Percentiles rank a stretch among this genome's conserved stretches.
Conservation (phyloP, 371 early-diverging fungal genomes). For the Mortierella polycephala region DNA sequence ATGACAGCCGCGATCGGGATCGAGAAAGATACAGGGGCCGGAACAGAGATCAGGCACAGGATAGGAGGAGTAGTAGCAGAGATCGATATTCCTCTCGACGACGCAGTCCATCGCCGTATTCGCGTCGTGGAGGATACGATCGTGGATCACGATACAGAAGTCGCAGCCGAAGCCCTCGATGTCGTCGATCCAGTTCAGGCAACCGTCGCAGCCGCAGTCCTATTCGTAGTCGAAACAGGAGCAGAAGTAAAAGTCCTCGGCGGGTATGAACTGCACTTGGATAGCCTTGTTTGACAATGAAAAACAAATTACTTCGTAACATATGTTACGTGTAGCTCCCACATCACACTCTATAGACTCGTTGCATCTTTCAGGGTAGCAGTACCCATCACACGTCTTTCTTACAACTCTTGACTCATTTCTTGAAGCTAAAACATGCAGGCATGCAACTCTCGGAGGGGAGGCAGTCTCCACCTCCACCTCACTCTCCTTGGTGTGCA, state of each 20-base stretch:
- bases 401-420: no score
- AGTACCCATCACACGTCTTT: no score
- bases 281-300: no score
- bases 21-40: slow-evolving; percentile 8
- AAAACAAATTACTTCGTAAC: no score
- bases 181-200: slow-evolving; percentile 1
- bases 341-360: no score
- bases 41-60: not conserved
- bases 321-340: no score
- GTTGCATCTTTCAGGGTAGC: no score
- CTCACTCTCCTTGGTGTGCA: no score
- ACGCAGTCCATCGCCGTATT: slow-evolving; percentile 29
- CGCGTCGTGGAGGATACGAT: slow-evolving; percentile 19
- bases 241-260: slow-evolving; percentile 8
- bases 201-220: not conserved
- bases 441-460: no score
- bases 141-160: slow-evolving; percentile 27
- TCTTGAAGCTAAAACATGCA: no score
- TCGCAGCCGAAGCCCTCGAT: slow-evolving; percentile 12
- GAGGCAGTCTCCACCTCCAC: no score
- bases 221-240: slow-evolving; percentile 9
- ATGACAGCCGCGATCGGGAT: slow-evolving; percentile 5
- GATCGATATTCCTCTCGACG: slow-evolving; percentile 16
- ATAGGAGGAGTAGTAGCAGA: slow-evolving; percentile 1
- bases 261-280: not conserved